Base-by-base conservation (phyloP, 768 basidiomycete genomes). In the Pleurotus pulmonarius region DNA sequence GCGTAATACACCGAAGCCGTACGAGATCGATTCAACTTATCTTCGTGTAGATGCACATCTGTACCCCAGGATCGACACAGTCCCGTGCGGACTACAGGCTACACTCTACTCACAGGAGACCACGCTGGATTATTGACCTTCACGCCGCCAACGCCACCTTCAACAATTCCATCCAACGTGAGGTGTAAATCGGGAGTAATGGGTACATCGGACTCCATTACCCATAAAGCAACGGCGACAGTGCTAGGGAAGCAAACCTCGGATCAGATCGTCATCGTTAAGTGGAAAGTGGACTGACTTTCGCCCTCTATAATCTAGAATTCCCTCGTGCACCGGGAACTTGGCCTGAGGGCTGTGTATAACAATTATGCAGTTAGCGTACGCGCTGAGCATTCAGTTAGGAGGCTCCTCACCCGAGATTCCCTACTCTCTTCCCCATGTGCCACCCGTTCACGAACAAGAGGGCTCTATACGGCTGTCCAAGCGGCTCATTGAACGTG, bases 361-460 rank as follows among this genome's bases (percentile, higher is more conserved):
- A 29, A 29, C 26, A 29, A 29, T 34, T 5, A 37, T 18, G 37
- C 25, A 26, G 24, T 29, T 16, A 44, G 41, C 41, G 5, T n/a
- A 15, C 15, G 12, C 3, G 4, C 18, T 20, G 20, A 20, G 20
- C 20, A 20, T 20, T 20, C 20, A 48, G 13, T 46, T 1, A 20
- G 2, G 45, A 12, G 38, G 15, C 15, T 11, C 12, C 38, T 8
- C 59, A 83, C 88, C 87, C 87, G 1, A 88, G 77, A 63, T 88
- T 86, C 12, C 72, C 83, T n/a, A 87, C 77, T 16, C 85, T 68
- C 70, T 92, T 92, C 7, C 91, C 92, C 82, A 90, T 90, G 82
- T 88, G 87, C 92, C 92, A 94, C 11, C 91, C 92, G 62, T 94
- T 92, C 16, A 93, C 86, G 57, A 89, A 92, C 41, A 93, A 61